Base-by-base conservation (phyloP, 2,329 filamentous ascomycete genomes). In the Trichophyton equinum region DNA sequence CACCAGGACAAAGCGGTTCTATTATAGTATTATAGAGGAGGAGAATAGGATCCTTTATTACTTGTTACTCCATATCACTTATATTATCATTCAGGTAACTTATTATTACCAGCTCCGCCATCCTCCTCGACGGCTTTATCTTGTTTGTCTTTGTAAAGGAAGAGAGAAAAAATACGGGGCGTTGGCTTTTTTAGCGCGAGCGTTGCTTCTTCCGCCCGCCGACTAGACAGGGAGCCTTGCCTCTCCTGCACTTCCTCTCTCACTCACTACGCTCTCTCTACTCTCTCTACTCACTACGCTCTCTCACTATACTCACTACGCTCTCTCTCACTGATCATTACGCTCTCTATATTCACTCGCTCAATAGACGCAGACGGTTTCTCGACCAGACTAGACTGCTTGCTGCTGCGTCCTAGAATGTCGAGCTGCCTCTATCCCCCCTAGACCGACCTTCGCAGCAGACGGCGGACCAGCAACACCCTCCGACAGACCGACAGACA, bases 401-500 rank as follows among this genome's bases (percentile, higher is more conserved):
- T 62, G 59, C 51, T 53, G 63, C 60, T 13, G 33, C 56, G 55
- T 44, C 59, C 64, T 47, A 60, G 64, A 56, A 69, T 70, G 65
- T 65, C 67, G 62, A 60, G 65, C 62, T 51, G 46, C 20, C 46
- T 51, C 20, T 25, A 51, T 27, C 65, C 65, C 67, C 65, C 66
- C 67, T 55, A 55, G 51, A 55, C 44, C n/a, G 67, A 71, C 68
- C 66, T 20, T 9, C 33, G 33, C 57, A 18, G 13, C 57, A 36
- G 22, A 20, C 33, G 33, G 33, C 33, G n/a, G 25, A 25, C 15
- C 27, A 9, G 66, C 66, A 60, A 22, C 22, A 3, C 22, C 22
- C 22, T 22, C 22, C 22, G 22, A 22, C 22, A 22, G 22, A 22
- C 22, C n/a, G n/a, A 22, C 30, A 22, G 20, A 22, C 30, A 4